Conservation (phyloP, 371 early-diverging fungal species). For the Apophysomyces elegans region DNA sequence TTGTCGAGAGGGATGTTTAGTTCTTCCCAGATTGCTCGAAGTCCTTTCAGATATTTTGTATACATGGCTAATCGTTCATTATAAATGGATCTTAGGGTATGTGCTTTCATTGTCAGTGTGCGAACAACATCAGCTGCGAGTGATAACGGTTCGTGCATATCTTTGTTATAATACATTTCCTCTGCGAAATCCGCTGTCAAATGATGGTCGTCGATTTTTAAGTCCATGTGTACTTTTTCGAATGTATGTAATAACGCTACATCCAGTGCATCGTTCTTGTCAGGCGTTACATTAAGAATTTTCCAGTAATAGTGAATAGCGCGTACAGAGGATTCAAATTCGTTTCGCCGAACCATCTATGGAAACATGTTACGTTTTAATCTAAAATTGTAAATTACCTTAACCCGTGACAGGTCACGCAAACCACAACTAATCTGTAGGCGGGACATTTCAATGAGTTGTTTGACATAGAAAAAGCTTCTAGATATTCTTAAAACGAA, state of each 20-base stretch:
- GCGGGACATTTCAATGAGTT: neutral
- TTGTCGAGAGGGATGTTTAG: slow-evolving; percentile 15
- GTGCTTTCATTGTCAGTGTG: slow-evolving; percentile 9
- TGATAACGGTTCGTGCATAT: slow-evolving; percentile 8
- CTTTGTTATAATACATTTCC: slow-evolving; percentile 11
- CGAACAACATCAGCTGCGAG: slow-evolving; percentile 7
- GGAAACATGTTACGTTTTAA: slow-evolving; percentile 5
- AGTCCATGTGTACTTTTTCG: neutral
- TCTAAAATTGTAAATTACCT: slow-evolving; percentile 20
- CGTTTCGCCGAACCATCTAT: slow-evolving; percentile 16
- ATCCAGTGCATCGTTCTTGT: slow-evolving; percentile 17
- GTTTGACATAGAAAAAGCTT: neutral
- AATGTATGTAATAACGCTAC: slow-evolving; percentile 13
- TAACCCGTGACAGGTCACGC: slow-evolving; percentile 25
- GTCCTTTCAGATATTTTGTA: slow-evolving; percentile 24
- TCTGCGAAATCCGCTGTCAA: neutral
- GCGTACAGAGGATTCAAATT: slow-evolving; percentile 21
- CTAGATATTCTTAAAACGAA: slow-evolving; percentile 12
- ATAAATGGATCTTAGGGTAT: slow-evolving; percentile 12
- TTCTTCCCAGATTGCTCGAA: slow-evolving; percentile 26
- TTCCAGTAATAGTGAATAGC: slow-evolving; percentile 31
- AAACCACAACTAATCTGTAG: slow-evolving; percentile 31
- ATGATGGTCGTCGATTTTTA: slow-evolving; percentile 12
- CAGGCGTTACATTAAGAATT: slow-evolving; percentile 13
- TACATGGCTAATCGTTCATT: slow-evolving; percentile 17